Evolutionary conservation across 108 stramenopile species (phyloP).

Genomic region (Poteriospumella lacustris): DNA sequence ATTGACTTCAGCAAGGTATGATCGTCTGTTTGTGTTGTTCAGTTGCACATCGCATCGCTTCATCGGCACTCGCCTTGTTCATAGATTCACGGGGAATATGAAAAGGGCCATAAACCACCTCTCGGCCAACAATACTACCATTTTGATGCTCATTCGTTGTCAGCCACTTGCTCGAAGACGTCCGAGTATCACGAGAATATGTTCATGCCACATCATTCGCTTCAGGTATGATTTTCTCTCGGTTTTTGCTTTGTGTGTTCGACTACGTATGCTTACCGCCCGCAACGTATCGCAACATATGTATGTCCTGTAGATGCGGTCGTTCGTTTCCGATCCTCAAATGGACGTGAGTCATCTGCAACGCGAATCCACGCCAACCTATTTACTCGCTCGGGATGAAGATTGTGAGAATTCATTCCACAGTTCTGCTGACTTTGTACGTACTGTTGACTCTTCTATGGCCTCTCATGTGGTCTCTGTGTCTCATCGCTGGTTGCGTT

Average conservation of each 20-base stretch:
- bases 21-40: not conserved
- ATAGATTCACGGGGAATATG: constrained; percentile 3
- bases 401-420: constrained; percentile 43
- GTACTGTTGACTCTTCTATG: not conserved
- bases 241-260: not conserved
- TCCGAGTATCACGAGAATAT: not conserved
- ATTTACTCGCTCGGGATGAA: constrained; percentile 35
- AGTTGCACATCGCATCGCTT: no score
- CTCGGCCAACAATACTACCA: not conserved
- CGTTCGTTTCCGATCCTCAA: not conserved
- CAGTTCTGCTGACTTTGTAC: constrained; percentile 32
- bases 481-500: not conserved
- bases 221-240: not conserved
- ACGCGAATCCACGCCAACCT: not conserved
- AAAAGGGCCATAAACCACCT: not conserved
- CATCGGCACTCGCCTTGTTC: not conserved
- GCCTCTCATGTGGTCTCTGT: not conserved
- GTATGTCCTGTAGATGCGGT: not conserved
- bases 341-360: not conserved
- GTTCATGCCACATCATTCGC: constrained; percentile 24
- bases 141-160: not conserved
- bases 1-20: constrained; percentile 21
- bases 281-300: not conserved
- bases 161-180: not conserved
- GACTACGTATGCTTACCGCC: not conserved